phyloP scores from a whole-genome alignment of 257 asterid species.

The Solanum phureja region DNA sequence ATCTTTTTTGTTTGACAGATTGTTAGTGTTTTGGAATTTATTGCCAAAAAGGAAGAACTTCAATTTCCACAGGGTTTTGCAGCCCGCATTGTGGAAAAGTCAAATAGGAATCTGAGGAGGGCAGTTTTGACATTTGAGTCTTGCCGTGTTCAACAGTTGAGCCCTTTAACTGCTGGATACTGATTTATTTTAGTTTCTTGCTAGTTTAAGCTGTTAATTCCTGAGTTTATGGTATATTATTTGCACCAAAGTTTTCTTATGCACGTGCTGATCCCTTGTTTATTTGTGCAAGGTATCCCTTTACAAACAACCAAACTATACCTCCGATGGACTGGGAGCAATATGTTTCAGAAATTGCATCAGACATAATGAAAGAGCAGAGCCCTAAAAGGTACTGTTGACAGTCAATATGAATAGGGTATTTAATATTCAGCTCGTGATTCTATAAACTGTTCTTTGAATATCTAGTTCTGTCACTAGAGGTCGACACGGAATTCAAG shows the following conservation, averaged over 20 bases:
- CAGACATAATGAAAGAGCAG: constrained; percentile 90
- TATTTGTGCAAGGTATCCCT: constrained; percentile 66
- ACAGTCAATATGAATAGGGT: neutral
- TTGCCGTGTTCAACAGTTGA: constrained; percentile 92
- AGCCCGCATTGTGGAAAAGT: constrained; percentile 67
- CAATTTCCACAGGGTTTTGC: constrained; percentile 77
- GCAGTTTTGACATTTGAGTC: constrained; percentile 88
- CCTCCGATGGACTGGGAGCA: constrained; percentile 98
- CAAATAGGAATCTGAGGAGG: constrained; percentile 85
- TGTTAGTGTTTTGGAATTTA: constrained; percentile 64
- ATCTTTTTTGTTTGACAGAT: constrained; percentile 32
- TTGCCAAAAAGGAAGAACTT: constrained; percentile 86
- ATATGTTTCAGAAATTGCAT: constrained; percentile 79
- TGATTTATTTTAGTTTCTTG: neutral
- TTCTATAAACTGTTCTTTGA: neutral
- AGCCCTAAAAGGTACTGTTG: constrained; percentile 78
- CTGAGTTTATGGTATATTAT: neutral
- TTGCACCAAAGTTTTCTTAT: neutral
- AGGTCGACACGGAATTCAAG: neutral
- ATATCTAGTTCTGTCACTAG: neutral
- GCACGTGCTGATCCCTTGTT: neutral
- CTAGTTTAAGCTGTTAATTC: neutral
- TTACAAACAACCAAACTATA: constrained; percentile 56
- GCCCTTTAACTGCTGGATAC: constrained; percentile 8
- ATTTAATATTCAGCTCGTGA: neutral